Evolutionary conservation across 2,329 filamentous ascomycete genomes (phyloP).

Genomic region (Lasiodiplodia sp.): DNA sequence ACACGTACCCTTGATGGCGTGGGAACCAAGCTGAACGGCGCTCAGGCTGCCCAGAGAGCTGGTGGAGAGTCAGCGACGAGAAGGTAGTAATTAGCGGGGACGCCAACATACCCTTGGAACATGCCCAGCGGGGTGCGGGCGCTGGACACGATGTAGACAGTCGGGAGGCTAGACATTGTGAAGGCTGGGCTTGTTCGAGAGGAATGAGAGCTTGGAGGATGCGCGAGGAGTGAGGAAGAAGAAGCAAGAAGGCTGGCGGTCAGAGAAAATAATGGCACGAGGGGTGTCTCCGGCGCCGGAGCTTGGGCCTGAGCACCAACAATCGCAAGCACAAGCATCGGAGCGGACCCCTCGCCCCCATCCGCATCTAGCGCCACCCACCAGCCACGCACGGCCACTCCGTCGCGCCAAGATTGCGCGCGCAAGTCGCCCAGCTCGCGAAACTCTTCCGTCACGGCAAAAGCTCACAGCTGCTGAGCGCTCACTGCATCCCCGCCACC

Average conservation of each 20-base stretch:
- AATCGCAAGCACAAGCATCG: neutral
- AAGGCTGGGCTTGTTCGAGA: neutral
- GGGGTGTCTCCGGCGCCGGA: conserved; percentile 25
- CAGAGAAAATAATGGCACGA: conserved; percentile 27
- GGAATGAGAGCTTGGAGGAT: conserved; percentile 2
- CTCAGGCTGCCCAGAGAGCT: conserved; percentile 88
- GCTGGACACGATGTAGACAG: conserved; percentile 95
- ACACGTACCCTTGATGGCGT: conserved; percentile 85
- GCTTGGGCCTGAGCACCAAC: conserved; percentile 26
- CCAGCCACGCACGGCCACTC: neutral
- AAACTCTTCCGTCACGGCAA: conserved; percentile 22
- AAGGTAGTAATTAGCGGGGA: neutral
- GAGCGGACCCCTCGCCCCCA: conserved; percentile 19
- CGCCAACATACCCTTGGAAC: conserved; percentile 79
- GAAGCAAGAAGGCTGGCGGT: conserved; percentile 27
- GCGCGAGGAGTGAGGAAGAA: conserved; percentile 21
- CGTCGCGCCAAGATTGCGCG: conserved; percentile 25
- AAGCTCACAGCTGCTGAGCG: conserved; percentile 19
- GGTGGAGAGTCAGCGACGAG: conserved; percentile 33
- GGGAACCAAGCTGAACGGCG: conserved; percentile 84
- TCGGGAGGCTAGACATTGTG: conserved; percentile 77
- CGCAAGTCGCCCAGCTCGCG: conserved; percentile 20
- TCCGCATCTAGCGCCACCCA: neutral
- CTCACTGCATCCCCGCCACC: conserved; percentile 9
- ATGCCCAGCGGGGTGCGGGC: conserved; percentile 91